These are phyloP conservation scores for Phytophthora quininea DNA, from an alignment of 352 stramenopile genomes.

Conservation along the genomic window DNA sequence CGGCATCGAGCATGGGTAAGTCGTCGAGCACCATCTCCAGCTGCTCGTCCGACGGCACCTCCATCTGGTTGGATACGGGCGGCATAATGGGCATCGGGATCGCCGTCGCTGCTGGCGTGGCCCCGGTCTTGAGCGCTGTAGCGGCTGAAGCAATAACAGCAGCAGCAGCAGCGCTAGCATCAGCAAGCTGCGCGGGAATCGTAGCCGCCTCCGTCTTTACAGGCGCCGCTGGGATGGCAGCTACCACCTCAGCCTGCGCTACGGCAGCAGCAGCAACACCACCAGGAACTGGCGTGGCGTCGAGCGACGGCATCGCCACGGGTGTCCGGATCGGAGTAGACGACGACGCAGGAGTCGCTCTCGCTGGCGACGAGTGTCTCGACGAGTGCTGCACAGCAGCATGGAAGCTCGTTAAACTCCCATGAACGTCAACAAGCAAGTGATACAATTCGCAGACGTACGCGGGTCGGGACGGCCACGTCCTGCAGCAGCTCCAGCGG, in stretches of 20 bases:
- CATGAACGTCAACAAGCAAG: not conserved
- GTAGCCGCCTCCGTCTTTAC: constrained; percentile 15
- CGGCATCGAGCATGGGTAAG: constrained; percentile 73
- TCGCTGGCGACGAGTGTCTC: constrained; percentile 32
- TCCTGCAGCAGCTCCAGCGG: constrained; percentile 76
- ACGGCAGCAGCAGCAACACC: not conserved
- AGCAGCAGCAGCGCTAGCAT: not conserved
- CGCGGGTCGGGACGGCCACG: constrained; percentile 28
- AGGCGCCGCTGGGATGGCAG: not conserved
- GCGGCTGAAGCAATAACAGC: too few species aligned
- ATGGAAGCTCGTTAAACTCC: not conserved
- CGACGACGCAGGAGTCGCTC: constrained; percentile 6
- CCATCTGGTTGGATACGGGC: constrained; percentile 37
- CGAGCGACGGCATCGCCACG: constrained; percentile 15
- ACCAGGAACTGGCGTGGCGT: constrained; percentile 3
- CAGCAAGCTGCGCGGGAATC: too few species aligned
- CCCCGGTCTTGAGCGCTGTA: too few species aligned
- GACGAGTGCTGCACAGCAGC: constrained; percentile 29
- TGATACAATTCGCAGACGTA: constrained; percentile 26
- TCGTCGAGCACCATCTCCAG: constrained; percentile 75
- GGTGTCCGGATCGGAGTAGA: constrained; percentile 11
- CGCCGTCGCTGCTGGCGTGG: not conserved
- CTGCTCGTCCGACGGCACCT: constrained; percentile 73
- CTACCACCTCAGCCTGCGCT: not conserved
- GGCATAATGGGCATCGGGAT: constrained; percentile 39